phyloP scores from a whole-genome alignment of 2,329 filamentous ascomycete species.

The Aureobasidium sp. region DNA sequence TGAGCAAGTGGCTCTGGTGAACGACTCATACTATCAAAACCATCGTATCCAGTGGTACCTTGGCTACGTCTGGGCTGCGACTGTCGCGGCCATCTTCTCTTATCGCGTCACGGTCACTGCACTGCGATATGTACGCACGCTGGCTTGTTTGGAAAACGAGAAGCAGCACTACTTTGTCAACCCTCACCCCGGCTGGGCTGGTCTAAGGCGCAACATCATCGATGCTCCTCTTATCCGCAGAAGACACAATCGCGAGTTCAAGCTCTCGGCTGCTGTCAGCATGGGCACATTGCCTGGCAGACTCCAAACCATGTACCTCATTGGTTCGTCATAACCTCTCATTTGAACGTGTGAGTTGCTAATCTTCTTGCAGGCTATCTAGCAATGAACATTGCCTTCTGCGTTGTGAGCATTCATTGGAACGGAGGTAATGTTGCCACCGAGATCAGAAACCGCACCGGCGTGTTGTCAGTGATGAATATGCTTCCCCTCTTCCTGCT shows the following conservation, averaged over 20 bases:
- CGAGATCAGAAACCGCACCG: conserved; percentile 60
- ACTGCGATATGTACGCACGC: conserved; percentile 61
- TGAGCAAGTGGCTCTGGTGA: background rate
- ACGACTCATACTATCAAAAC: conserved; percentile 23
- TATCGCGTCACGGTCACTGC: conserved; percentile 60
- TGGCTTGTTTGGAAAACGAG: conserved; percentile 66
- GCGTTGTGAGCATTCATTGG: conserved; percentile 51
- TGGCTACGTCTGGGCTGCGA: conserved; percentile 49
- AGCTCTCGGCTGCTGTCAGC: conserved; percentile 42
- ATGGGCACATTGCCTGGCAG: conserved; percentile 44
- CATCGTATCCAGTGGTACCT: conserved; percentile 29
- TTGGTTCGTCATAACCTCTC: conserved; percentile 17
- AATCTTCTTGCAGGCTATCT: conserved; percentile 32
- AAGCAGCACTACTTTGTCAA: conserved; percentile 67
- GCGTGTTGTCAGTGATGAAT: conserved; percentile 64
- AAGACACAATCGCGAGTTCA: conserved; percentile 47
- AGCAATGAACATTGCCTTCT: conserved; percentile 42
- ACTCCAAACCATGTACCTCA: conserved; percentile 41
- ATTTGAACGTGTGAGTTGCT: background rate
- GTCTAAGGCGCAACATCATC: conserved; percentile 41
- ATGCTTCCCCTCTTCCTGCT: conserved; percentile 72
- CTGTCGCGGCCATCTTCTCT: conserved; percentile 56
- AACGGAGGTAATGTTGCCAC: conserved; percentile 56
- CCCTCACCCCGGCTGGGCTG: conserved; percentile 46
- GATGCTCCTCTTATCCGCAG: conserved; percentile 42